Conservation (phyloP, 805 yeast genomes). For the Pachysolen tannophilus region DNA sequence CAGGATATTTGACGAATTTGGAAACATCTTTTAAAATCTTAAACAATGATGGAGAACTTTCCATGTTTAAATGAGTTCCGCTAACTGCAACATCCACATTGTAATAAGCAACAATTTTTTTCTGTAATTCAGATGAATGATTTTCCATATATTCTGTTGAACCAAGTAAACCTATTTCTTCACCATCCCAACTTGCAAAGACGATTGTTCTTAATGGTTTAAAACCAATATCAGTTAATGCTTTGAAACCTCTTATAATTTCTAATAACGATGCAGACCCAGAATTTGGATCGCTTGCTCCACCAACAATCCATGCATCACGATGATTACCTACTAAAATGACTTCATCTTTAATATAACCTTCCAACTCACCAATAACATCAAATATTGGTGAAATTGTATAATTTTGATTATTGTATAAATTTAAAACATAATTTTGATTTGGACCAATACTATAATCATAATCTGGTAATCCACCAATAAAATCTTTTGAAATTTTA, state of each 20-base stretch:
- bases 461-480: conserved; percentile 26
- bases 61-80: conserved; percentile 46
- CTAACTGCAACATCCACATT: conserved; percentile 61
- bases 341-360: conserved; percentile 42
- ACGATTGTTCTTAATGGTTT: conserved; percentile 63
- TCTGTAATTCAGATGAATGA: conserved; percentile 34
- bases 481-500: conserved; percentile 20
- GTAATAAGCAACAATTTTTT: conserved; percentile 54
- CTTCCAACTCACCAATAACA: conserved; percentile 54
- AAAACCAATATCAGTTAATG: conserved; percentile 51
- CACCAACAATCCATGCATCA: conserved; percentile 75
- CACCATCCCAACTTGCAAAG: conserved; percentile 79
- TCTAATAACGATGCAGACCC: conserved; percentile 64
- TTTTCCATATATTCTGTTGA: conserved; percentile 75
- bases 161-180: conserved; percentile 65
- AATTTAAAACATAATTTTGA: conserved; percentile 34
- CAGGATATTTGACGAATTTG: conserved; percentile 38
- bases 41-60: conserved; percentile 54
- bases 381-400: conserved; percentile 54
- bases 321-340: conserved; percentile 69
- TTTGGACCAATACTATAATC: conserved; percentile 29
- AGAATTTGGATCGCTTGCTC: conserved; percentile 74
- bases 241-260: conserved; percentile 50
- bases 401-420: conserved; percentile 57
- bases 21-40: conserved; percentile 36